Evolutionary conservation across 1,284 basidiomycete species (phyloP), one percentile per base, ranked within the genome.

Genomic region (Phenoliferia sp.): DNA sequence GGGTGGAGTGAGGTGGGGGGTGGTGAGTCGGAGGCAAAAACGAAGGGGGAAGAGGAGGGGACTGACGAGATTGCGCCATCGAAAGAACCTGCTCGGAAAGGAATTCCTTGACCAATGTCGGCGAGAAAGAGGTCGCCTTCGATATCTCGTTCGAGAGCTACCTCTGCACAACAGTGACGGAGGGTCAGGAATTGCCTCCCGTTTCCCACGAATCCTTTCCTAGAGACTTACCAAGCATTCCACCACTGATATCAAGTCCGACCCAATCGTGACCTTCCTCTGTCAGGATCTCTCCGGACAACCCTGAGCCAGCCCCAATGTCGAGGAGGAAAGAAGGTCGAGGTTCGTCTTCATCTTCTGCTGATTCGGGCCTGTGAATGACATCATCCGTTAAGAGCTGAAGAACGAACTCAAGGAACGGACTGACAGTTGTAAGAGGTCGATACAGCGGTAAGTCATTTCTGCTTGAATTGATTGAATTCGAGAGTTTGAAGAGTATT

Each of bases 381-480:
- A 3, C 12, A 5, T 31, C 7, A 52, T 22, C 48, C 28, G 9
- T 12, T 52, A 2, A 6, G 26, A 29, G 54, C n/a, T n/a, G 22
- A 35, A 34, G 10, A 26, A 33, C 19, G 50, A 35, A 28, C 7
- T 15, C 48, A 58, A 33, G 57, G 52, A 55, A 55, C 54, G 35
- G 59, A 70, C 62, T 83, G 83, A 3, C 29, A 98, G 81, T 74
- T 88, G 90, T 56, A 99, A 83, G 9, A 99, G 84, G 78, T 99
- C 95, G 55, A 99, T 81, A 1, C 94, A 94, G 69, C 96, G 86
- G 75, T 94, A 90, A 6, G 95, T 97, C 96, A 99, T 99, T 75
- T 96, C 90, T 7, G 94, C 90, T 10, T 99, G 96, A 70, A 99
- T 94, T 76, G 90, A 89, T 78, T 99, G 94, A 72, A 97, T 93